These are phyloP conservation scores for Lobosporangium transversale DNA, from an alignment of 192 early-diverging fungal species.

Conservation along the genomic window DNA sequence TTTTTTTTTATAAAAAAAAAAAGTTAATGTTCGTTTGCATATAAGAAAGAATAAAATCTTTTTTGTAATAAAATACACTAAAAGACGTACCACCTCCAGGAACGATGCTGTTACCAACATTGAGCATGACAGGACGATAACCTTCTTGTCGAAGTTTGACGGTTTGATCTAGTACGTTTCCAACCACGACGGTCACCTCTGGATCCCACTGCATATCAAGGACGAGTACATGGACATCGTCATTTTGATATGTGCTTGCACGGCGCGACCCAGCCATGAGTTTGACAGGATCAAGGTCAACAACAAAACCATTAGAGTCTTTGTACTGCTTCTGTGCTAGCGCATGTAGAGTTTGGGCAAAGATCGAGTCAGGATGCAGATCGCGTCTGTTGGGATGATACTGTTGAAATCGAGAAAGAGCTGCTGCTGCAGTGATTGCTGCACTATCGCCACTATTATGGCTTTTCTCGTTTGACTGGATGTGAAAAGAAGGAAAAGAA, in stretches of 20 bases:
- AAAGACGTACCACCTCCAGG: conserved; percentile 43
- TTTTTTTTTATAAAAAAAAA: too few relatives aligned
- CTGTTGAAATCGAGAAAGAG: conserved; percentile 38
- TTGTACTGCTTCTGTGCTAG: conserved; percentile 34
- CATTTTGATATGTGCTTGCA: conserved; percentile 38
- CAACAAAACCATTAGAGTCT: conserved; percentile 41
- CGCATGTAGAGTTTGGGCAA: conserved; percentile 22
- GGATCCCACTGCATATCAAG: conserved; percentile 53
- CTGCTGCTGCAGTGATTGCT: neutral
- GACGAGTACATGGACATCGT: conserved; percentile 44
- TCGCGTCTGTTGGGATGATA: conserved; percentile 35
- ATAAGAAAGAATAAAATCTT: too few relatives aligned
- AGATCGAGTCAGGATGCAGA: conserved; percentile 21
- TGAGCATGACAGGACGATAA: conserved; percentile 49
- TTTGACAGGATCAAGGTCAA: conserved; percentile 43
- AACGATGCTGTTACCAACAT: conserved; percentile 26
- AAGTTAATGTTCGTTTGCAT: too few relatives aligned
- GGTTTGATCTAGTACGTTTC: conserved; percentile 48
- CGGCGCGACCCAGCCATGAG: conserved; percentile 41
- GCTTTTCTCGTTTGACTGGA: neutral
- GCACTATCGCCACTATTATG: neutral
- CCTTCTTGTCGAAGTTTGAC: conserved; percentile 42
- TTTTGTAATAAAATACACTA: too few relatives aligned
- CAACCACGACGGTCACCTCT: conserved; percentile 43
- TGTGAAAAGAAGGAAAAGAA: neutral